Evolutionary conservation across 139 green algal genomes (phyloP), one percentile per base, ranked within the genome.

Genomic region (Chlamydomonas sphaeroides): DNA sequence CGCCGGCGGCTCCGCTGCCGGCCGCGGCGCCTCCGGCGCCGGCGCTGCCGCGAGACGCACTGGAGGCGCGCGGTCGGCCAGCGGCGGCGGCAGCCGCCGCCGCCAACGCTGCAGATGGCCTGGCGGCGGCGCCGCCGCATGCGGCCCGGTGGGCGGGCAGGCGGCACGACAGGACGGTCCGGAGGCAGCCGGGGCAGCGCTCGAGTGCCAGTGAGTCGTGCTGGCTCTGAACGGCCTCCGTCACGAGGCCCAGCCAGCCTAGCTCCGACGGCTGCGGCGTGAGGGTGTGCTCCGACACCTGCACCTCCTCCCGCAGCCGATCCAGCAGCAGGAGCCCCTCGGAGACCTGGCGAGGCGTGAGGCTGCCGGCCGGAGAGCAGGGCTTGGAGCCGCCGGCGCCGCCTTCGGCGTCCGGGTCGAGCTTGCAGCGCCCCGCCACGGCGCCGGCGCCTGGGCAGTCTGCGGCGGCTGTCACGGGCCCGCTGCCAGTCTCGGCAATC

Each of bases 181-280:
- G 75, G 75, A 28, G 33, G 45, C 75, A 82, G 39, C 65, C 42
- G 21, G 75, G 62, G 32, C 75, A 82, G 8, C 62, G 42, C 3
- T 42, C 23, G 2, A 82, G 75, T 2, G 62, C 59, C 2, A 26
- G 6, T 26, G 59, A 20, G 39, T 45, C 26, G 39, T 7, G 59
- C 30, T 62, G 39, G 5, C 23, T 62, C 32, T 4, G 32, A 17
- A 0, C 20, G 26, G 45, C 61, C 36, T 53, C 32, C 17, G 62
- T 73, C 28, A 82, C 62, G 21, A 63, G 15, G 45, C 75, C 75
- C 25, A 82, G 75, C 75, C 75, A 82, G 68, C 75, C 75, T 15
- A 82, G 61, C 26, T 82, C 75, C 42, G 42, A 49, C 33, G 23
- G 59, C 14, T 61, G 10, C 23, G 59, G 72, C 17, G 75, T 82